Conservation (phyloP, 176 grass and related monocot genomes). For the Canna indica region DNA sequence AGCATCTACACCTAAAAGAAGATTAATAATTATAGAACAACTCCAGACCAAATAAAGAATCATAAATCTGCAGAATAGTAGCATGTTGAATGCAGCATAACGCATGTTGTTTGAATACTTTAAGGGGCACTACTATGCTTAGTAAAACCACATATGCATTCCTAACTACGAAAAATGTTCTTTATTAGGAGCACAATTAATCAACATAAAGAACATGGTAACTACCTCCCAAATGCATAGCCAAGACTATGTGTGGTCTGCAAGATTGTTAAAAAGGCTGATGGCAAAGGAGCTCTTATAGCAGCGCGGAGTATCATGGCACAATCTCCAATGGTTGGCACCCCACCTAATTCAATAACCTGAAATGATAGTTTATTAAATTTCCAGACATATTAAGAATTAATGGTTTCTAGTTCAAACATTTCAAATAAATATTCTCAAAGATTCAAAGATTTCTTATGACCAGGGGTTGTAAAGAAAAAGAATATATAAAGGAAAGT, state of each 20-base stretch:
- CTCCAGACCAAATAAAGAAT: background rate
- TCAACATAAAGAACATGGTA: background rate
- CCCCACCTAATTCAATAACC: conserved; percentile 80
- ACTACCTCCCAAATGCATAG: conserved; percentile 89
- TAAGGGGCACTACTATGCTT: background rate
- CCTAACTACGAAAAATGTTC: background rate
- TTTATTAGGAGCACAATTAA: background rate
- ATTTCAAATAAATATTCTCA: background rate
- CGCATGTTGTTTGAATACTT: background rate
- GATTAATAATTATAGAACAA: background rate
- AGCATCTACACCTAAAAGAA: too few species aligned
- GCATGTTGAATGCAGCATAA: background rate
- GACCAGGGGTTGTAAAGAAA: background rate
- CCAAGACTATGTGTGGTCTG: conserved; percentile 75
- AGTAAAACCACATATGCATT: too few species aligned
- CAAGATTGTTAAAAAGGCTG: conserved; percentile 73
- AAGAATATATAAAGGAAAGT: background rate
- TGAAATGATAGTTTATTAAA: conserved; percentile 21
- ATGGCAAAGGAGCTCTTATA: conserved; percentile 67
- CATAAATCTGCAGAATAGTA: background rate
- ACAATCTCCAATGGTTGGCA: conserved; percentile 83
- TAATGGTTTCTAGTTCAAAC: too few species aligned
- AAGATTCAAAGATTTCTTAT: background rate
- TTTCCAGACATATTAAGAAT: background rate
- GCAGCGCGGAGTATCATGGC: conserved; percentile 74